phyloP scores from a whole-genome alignment of 139 green algal species.

The Spirogloea muscicola region DNA sequence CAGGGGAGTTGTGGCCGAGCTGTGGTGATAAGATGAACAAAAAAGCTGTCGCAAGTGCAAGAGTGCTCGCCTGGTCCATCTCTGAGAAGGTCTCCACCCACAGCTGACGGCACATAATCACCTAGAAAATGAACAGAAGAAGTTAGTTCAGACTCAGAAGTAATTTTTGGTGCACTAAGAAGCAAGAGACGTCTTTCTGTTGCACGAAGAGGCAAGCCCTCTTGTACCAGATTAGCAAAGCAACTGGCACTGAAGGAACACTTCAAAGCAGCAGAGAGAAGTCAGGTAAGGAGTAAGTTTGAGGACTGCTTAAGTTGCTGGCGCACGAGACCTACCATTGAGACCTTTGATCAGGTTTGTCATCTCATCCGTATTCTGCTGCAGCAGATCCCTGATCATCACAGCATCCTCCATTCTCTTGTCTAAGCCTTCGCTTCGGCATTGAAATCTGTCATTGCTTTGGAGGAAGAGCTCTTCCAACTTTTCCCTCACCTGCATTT shows the following conservation, averaged over 20 bases:
- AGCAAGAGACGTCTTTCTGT: no score
- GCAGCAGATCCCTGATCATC: conserved; percentile 73
- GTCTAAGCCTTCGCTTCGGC: conserved; percentile 16
- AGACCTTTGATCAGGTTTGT: conserved; percentile 64
- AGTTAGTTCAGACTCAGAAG: not conserved
- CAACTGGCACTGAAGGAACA: no score
- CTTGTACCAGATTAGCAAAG: no score
- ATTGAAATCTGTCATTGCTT: no score
- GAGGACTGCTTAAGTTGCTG: no score
- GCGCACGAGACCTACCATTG: conserved; percentile 46
- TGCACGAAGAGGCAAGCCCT: no score
- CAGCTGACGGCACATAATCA: conserved; percentile 79
- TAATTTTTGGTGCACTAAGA: not conserved
- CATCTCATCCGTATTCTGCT: conserved; percentile 80
- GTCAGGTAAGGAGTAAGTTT: no score
- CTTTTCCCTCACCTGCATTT: conserved; percentile 20
- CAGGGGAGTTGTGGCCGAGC: no score
- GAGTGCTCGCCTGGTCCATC: conserved; percentile 67
- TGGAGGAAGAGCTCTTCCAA: conserved; percentile 38
- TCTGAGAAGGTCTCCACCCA: conserved; percentile 89
- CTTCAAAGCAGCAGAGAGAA: no score
- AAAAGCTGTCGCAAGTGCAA: not conserved
- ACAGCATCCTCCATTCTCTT: conserved; percentile 68
- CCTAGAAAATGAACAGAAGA: conserved; percentile 33
- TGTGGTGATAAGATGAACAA: not conserved